Conservation (phyloP, 176 grass and related monocot genomes). For the Chloris gayana region DNA sequence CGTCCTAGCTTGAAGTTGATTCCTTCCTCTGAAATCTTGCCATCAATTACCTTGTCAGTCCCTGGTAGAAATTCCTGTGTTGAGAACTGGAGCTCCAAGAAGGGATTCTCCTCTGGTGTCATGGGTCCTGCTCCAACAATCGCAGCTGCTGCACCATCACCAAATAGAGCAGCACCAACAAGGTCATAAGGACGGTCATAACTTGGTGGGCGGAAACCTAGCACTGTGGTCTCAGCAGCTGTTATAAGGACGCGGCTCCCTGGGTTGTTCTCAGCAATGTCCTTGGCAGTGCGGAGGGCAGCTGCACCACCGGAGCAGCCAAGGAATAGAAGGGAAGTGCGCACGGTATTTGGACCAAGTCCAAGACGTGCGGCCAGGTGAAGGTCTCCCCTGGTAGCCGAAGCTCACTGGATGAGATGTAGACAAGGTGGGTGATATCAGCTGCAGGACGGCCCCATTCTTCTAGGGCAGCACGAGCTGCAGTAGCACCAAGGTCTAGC, state of each 20-base stretch:
- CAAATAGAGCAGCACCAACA: slow-evolving; percentile 86
- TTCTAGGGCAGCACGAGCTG: slow-evolving; percentile 57
- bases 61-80: slow-evolving; percentile 81
- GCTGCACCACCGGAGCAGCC: slow-evolving; percentile 87
- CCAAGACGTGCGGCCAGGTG: slow-evolving; percentile 72
- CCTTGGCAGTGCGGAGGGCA: slow-evolving; percentile 85
- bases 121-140: slow-evolving; percentile 74
- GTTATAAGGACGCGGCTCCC: slow-evolving; percentile 74
- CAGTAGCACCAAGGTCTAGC: slow-evolving; percentile 65
- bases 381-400: slow-evolving; percentile 86
- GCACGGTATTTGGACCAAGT: slow-evolving; percentile 53
- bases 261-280: slow-evolving; percentile 92
- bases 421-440: slow-evolving; percentile 88
- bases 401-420: slow-evolving; percentile 84
- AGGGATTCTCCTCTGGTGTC: slow-evolving; percentile 52
- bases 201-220: slow-evolving; percentile 83
- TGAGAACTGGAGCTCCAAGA: slow-evolving; percentile 75
- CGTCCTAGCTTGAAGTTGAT: slow-evolving; percentile 86
- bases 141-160: slow-evolving; percentile 77
- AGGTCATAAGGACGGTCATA: slow-evolving; percentile 79
- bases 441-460: slow-evolving; percentile 65
- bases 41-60: slow-evolving; percentile 75
- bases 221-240: slow-evolving; percentile 81
- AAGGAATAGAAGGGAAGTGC: slow-evolving; percentile 77
- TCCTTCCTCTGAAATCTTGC: slow-evolving; percentile 75